These are phyloP conservation scores for Cladosporium colombiae DNA, from an alignment of 2,329 filamentous ascomycete species.

Conservation along the genomic window DNA sequence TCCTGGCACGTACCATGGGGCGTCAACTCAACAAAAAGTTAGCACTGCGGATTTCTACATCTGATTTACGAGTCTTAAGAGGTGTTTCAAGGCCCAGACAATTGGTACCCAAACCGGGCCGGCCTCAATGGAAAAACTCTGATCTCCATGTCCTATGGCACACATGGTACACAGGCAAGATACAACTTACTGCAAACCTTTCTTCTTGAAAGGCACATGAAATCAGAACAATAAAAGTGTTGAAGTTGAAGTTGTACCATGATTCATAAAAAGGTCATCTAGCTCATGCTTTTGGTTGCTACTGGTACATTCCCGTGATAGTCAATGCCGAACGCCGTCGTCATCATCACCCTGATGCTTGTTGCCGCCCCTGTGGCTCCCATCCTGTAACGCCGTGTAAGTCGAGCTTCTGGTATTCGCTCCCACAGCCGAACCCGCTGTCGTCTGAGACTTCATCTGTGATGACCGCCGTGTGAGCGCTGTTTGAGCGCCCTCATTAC, in stretches of 20 bases:
- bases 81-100: background rate
- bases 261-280: constrained; percentile 20
- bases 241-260: constrained; percentile 7
- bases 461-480: constrained; percentile 30
- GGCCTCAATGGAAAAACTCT: background rate
- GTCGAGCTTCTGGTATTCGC: constrained; percentile 17
- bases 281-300: constrained; percentile 20
- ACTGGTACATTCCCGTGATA: constrained; percentile 13
- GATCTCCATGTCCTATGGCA: background rate
- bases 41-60: background rate
- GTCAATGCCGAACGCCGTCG: constrained; percentile 17
- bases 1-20: background rate
- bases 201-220: background rate
- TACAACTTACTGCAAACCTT: background rate
- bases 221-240: background rate
- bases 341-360: constrained; percentile 16
- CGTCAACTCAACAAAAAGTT: background rate
- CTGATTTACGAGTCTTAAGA: background rate
- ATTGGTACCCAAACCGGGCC: background rate
- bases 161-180: background rate
- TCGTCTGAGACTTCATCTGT: constrained; percentile 3
- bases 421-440: constrained; percentile 4
- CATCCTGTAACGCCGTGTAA: constrained; percentile 15
- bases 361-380: constrained; percentile 1
- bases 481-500: constrained; percentile 35